Conservation (phyloP, 805 yeast species). For the Blastobotrys chiropterorum region DNA sequence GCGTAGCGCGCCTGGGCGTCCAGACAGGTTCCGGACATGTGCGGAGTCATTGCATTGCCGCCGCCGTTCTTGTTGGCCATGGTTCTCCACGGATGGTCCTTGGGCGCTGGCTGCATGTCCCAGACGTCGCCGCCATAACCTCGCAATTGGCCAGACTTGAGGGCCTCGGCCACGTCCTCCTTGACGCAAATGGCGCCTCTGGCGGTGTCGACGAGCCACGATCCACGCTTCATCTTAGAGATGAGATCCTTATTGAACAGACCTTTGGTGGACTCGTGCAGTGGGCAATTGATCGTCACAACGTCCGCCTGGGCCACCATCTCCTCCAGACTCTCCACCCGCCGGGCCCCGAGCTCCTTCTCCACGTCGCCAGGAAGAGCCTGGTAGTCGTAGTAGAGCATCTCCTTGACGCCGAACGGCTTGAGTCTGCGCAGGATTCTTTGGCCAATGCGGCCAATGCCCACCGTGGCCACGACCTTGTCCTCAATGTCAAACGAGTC, state of each 20-base stretch:
- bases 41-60: constrained; percentile 85
- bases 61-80: constrained; percentile 60
- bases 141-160: constrained; percentile 57
- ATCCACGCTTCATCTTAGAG: constrained; percentile 65
- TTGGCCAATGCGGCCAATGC: constrained; percentile 77
- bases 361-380: constrained; percentile 54
- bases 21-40: constrained; percentile 69
- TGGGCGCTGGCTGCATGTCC: constrained; percentile 80
- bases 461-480: constrained; percentile 73
- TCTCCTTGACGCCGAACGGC: constrained; percentile 69
- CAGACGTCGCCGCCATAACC: constrained; percentile 88
- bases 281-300: constrained; percentile 72
- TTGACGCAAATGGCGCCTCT: constrained; percentile 75
- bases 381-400: constrained; percentile 72
- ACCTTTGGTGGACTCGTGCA: constrained; percentile 64
- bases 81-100: constrained; percentile 69
- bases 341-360: constrained; percentile 47
- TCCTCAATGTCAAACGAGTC: constrained; percentile 70
- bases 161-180: constrained; percentile 70
- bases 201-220: constrained; percentile 72
- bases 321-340: constrained; percentile 56
- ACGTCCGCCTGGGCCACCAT: constrained; percentile 62
- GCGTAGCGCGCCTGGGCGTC: constrained; percentile 78
- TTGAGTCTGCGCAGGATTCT: constrained; percentile 64
- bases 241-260: constrained; percentile 55